Base-by-base conservation (phyloP, 495 filamentous ascomycete genomes). In the Aspergillus ellipticus region DNA sequence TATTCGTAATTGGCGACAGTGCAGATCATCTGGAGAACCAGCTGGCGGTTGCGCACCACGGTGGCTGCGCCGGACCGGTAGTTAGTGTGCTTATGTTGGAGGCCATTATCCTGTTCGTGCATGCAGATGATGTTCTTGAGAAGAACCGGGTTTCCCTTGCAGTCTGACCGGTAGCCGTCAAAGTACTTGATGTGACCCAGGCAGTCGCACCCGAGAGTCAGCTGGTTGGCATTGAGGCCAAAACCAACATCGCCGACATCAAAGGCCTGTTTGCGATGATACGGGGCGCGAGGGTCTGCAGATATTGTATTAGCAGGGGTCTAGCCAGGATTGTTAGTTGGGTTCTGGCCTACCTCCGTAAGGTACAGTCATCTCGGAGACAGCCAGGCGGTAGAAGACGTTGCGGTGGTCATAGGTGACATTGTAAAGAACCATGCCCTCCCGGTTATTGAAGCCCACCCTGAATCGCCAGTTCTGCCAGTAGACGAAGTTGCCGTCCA, bases 1-100 rank as follows among this genome's bases (percentile, higher is more conserved):
- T 92, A 92, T 64, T 92, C 89, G 70, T 92, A 92, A 70, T 92
- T 92, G 29, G 85, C 83, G 24, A 91, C 81, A 0, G 89, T 91
- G 60, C 88, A 83, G 61, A 90, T 89, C 61, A 86, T 87, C 57
- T 92, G 89, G 8, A 87, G 61, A 19, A 85, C 79, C n/a, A 87
- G 70, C 59, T 85, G 82, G 19, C 84, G 72, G 55, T 80, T 83
- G 43, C 84, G 78, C 26, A 80, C 78, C 24, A 87, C 75, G 3
- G 80, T 82, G 17, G 84, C 84, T 21, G 81, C 72, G 24, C 78
- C 79, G 13, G 81, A 80, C 6, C 85, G 76, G 61, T 85, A 88
- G 56, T 88, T 88, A 6, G 83, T 86, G 66, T 87, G 84, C 53
- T 87, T 87, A 74, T 84, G 83, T 35, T 82, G 77, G 41, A 87